Conservation (phyloP, 2,329 filamentous ascomycete species). For the Sordariomycetes sp. region DNA sequence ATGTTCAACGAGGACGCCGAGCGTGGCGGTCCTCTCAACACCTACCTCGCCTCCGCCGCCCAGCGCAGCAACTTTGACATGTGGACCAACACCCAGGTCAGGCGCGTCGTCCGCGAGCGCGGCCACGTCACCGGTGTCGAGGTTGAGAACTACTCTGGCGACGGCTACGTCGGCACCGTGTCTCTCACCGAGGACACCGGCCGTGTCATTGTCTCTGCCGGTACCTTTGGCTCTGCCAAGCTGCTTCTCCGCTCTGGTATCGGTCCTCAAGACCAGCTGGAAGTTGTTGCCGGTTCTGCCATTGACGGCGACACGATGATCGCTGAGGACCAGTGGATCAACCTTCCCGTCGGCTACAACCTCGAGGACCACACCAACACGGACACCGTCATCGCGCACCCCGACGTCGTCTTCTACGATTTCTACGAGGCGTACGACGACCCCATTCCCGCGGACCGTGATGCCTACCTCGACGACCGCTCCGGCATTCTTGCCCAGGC, state of each 20-base stretch:
- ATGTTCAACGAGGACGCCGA: conserved; percentile 59
- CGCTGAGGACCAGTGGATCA: conserved; percentile 40
- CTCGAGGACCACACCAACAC: conserved; percentile 48
- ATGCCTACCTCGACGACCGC: conserved; percentile 36
- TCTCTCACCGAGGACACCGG: conserved; percentile 50
- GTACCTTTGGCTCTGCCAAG: conserved; percentile 61
- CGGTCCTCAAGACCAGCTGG: conserved; percentile 51
- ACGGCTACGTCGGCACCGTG: conserved; percentile 48
- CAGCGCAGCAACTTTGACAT: conserved; percentile 56
- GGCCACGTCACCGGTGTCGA: conserved; percentile 59
- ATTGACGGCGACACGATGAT: conserved; percentile 42
- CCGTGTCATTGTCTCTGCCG: conserved; percentile 59
- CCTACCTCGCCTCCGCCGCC: conserved; percentile 57
- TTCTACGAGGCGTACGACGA: conserved; percentile 52
- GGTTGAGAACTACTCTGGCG: conserved; percentile 43
- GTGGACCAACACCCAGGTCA: conserved; percentile 57
- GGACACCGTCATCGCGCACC: conserved; percentile 34
- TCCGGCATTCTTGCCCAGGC: conserved; percentile 54
- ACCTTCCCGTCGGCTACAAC: conserved; percentile 49
- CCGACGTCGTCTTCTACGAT: conserved; percentile 48
- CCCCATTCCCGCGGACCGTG: conserved; percentile 31
- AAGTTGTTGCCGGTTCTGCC: conserved; percentile 36
- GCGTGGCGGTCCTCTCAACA: conserved; percentile 60
- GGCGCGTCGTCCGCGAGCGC: conserved; percentile 54
- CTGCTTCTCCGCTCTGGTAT: conserved; percentile 61